phyloP scores from a whole-genome alignment of 768 basidiomycete species.

The Tricholoma bakamatsutake region DNA sequence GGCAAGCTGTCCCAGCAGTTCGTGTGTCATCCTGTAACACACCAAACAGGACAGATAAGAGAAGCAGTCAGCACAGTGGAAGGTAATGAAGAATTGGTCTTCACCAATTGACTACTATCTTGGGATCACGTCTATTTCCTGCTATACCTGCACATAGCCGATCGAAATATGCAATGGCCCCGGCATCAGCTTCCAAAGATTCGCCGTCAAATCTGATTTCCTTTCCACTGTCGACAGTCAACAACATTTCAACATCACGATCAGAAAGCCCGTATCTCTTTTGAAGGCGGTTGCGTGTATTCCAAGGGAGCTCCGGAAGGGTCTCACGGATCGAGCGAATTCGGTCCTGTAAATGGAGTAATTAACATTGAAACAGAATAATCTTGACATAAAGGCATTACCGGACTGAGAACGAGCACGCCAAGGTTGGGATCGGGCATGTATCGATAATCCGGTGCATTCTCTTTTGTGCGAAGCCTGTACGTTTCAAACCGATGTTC shows the following conservation, averaged over 20 bases:
- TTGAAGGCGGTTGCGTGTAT: constrained; percentile 53
- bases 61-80: constrained; percentile 6
- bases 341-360: constrained; percentile 45
- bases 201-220: constrained; percentile 62
- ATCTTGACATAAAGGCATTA: constrained; percentile 13
- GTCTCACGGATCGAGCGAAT: constrained; percentile 42
- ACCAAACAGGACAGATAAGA: constrained; percentile 4
- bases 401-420: constrained; percentile 53
- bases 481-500: constrained; percentile 79
- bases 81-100: constrained; percentile 13
- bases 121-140: constrained; percentile 47
- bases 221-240: constrained; percentile 61
- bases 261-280: constrained; percentile 40
- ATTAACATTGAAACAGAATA: background rate
- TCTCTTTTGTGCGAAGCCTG: constrained; percentile 82
- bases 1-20: constrained; percentile 75
- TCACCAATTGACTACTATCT: constrained; percentile 81
- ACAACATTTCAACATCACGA: constrained; percentile 69
- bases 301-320: constrained; percentile 76
- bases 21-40: constrained; percentile 88
- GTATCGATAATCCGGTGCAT: constrained; percentile 93
- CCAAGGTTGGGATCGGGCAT: constrained; percentile 98
- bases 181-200: constrained; percentile 18
- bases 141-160: constrained; percentile 39
- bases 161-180: constrained; percentile 81